phyloP scores from a whole-genome alignment of 1,139 yeast genomes.

The Yamadazyma spencermartinsiae region DNA sequence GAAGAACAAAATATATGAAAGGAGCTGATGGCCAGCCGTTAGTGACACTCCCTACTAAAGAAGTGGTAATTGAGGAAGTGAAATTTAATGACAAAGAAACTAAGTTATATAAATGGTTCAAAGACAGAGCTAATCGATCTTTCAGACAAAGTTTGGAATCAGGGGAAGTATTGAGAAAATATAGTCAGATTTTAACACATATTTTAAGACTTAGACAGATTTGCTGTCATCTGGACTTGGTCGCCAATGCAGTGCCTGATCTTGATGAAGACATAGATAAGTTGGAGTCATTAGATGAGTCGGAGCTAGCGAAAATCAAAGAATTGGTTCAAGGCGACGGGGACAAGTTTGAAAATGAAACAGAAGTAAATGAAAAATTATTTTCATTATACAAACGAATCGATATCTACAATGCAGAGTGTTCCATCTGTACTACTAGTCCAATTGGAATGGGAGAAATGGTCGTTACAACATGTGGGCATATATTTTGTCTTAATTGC shows the following conservation, averaged over 20 bases:
- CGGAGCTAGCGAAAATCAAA: conserved; percentile 19
- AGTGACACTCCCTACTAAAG: conserved; percentile 77
- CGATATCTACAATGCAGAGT: conserved; percentile 56
- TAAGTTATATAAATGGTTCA: conserved; percentile 67
- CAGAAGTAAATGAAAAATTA: conserved; percentile 30
- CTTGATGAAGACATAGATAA: conserved; percentile 35
- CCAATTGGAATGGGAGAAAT: conserved; percentile 58
- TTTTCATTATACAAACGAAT: conserved; percentile 24
- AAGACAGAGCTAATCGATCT: conserved; percentile 65
- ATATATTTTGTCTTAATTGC: conserved; percentile 74
- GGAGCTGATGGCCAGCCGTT: conserved; percentile 71
- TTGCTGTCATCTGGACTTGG: conserved; percentile 78
- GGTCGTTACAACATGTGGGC: conserved; percentile 78
- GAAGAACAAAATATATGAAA: conserved; percentile 87
- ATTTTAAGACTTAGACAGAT: conserved; percentile 82
- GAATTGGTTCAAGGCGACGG: conserved; percentile 17
- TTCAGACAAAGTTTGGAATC: conserved; percentile 61
- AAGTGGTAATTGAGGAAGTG: conserved; percentile 66
- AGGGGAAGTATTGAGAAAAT: conserved; percentile 73
- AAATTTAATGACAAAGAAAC: conserved; percentile 67
- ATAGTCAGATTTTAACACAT: conserved; percentile 80
- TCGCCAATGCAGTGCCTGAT: conserved; percentile 43
- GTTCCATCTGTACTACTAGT: conserved; percentile 78
- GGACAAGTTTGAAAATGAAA: conserved; percentile 38
- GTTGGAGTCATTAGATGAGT: conserved; percentile 20